phyloP scores from a whole-genome alignment of 441 rosid species.

The Gossypium laxum region DNA sequence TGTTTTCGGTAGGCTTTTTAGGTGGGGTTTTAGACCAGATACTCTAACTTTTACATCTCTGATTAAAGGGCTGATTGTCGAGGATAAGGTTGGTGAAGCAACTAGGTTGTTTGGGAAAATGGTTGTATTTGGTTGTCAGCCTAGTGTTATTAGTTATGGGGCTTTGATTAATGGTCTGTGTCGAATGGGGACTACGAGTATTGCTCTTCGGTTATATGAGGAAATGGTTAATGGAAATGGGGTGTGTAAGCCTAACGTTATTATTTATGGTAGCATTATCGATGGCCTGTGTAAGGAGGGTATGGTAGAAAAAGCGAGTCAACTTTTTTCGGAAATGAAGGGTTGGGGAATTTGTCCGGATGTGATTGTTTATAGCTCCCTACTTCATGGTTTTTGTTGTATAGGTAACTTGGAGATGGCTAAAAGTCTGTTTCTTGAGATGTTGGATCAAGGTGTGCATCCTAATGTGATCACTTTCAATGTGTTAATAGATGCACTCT shows the following conservation, averaged over 20 bases:
- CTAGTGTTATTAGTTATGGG: constrained; percentile 21
- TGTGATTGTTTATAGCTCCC: constrained; percentile 22
- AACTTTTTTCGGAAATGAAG: constrained; percentile 20
- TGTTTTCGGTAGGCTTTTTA: constrained; percentile 22
- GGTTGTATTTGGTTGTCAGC: constrained; percentile 18
- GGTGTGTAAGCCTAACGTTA: constrained; percentile 14
- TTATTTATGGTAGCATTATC: constrained; percentile 18
- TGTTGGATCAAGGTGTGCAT: constrained; percentile 20
- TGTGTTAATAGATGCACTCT: constrained; percentile 22
- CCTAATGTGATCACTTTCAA: constrained; percentile 27
- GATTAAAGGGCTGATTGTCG: constrained; percentile 25
- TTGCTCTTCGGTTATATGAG: constrained; percentile 25
- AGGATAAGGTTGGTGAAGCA: constrained; percentile 18
- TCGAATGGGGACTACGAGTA: constrained; percentile 13
- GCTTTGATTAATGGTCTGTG: constrained; percentile 27
- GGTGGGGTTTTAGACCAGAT: constrained; percentile 23
- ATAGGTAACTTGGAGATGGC: constrained; percentile 19
- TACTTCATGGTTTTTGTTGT: constrained; percentile 25
- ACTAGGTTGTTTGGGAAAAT: constrained; percentile 21
- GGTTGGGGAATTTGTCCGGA: constrained; percentile 15
- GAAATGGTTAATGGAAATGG: constrained; percentile 18
- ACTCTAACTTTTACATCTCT: constrained; percentile 22
- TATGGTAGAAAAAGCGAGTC: constrained; percentile 13
- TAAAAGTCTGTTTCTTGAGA: constrained; percentile 20
- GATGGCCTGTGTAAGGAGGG: constrained; percentile 22